phyloP scores from a whole-genome alignment of 148 eudicot species.

The Rhododendron vialii region DNA sequence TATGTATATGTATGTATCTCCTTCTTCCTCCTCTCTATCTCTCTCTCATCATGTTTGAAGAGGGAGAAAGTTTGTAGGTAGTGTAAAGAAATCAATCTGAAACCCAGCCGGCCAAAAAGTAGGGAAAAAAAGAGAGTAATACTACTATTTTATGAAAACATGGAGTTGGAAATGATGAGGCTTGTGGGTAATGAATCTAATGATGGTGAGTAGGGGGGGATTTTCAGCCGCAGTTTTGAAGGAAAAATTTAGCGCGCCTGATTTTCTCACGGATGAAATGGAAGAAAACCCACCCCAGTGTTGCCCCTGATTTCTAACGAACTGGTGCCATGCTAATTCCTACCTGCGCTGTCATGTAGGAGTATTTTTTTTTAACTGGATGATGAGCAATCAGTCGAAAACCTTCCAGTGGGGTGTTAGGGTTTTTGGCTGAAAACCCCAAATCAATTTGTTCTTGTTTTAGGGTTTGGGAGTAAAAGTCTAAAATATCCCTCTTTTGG shows the following conservation, averaged over 20 bases:
- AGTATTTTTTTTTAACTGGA: too few species aligned
- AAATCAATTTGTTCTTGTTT: too few species aligned
- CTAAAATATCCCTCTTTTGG: too few species aligned
- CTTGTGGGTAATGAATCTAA: background rate
- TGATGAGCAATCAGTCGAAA: too few species aligned
- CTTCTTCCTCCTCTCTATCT: too few species aligned
- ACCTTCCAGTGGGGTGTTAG: too few species aligned
- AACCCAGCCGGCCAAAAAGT: too few species aligned
- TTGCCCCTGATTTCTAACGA: background rate
- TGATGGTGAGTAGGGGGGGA: constrained; percentile 9
- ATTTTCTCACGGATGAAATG: too few species aligned
- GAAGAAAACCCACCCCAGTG: background rate
- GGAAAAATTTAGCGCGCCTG: background rate
- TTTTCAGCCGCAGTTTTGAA: background rate
- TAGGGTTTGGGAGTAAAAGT: too few species aligned
- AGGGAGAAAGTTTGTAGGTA: constrained; percentile 7
- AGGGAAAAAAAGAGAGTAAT: background rate
- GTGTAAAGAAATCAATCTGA: background rate
- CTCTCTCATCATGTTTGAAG: background rate
- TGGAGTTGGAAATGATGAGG: constrained; percentile 19
- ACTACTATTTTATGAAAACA: background rate
- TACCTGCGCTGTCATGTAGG: too few species aligned
- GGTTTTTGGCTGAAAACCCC: background rate
- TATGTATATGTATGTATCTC: too few species aligned
- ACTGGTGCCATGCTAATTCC: background rate